These are phyloP conservation scores for Starmerella tilneyi DNA, from an alignment of 805 yeast genomes.

Conservation along the genomic window DNA sequence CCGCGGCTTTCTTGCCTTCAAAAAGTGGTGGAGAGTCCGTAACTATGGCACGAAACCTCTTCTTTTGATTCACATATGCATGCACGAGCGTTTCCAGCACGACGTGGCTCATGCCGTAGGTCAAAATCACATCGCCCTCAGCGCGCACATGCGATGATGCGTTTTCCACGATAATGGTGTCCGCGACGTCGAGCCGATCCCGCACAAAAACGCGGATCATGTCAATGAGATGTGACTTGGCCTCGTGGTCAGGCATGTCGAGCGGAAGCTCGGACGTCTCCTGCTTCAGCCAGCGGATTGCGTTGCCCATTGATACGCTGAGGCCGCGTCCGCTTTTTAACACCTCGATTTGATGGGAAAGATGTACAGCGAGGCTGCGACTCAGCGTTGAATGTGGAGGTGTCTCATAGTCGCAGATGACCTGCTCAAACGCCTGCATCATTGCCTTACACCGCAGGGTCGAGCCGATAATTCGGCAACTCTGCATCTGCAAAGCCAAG, in stretches of 20 bases:
- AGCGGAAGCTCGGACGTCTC: constrained; percentile 75
- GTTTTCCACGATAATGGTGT: constrained; percentile 65
- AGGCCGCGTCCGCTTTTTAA: constrained; percentile 84
- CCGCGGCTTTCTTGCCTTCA: constrained; percentile 77
- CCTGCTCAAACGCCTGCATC: constrained; percentile 72
- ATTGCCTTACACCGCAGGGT: constrained; percentile 73
- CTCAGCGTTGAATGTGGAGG: constrained; percentile 78
- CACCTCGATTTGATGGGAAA: constrained; percentile 87
- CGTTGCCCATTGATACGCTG: constrained; percentile 92
- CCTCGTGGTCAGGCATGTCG: constrained; percentile 53
- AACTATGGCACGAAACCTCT: constrained; percentile 64
- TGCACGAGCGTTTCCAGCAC: constrained; percentile 66
- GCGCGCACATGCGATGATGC: constrained; percentile 68
- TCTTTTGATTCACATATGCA: constrained; percentile 47
- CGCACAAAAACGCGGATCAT: constrained; percentile 70
- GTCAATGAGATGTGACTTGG: constrained; percentile 52
- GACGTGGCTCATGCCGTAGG: constrained; percentile 83
- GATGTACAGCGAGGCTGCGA: constrained; percentile 76
- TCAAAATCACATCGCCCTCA: constrained; percentile 63
- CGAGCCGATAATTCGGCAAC: constrained; percentile 82
- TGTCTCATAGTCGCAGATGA: constrained; percentile 69
- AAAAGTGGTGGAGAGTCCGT: constrained; percentile 91
- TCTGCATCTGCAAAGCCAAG: constrained; percentile 67
- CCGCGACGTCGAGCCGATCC: constrained; percentile 78
- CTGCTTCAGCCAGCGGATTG: constrained; percentile 94